phyloP scores from a whole-genome alignment of 140 eudicot genomes.

The Flaveria floridana region DNA sequence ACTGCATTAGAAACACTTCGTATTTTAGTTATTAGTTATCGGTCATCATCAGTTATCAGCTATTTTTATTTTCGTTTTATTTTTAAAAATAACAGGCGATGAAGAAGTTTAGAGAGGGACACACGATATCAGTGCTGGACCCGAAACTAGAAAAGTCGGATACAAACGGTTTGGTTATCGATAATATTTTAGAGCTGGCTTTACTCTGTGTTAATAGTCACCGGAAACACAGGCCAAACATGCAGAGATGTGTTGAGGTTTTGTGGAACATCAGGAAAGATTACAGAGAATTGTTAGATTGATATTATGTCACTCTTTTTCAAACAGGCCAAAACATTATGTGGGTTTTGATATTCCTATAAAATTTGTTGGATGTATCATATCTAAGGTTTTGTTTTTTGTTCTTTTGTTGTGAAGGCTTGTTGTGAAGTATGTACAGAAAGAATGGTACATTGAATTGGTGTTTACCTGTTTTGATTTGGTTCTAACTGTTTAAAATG shows the following conservation, averaged over 20 bases:
- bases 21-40: background rate
- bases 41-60: background rate
- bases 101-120: conserved; percentile 11
- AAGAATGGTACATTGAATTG: conserved; percentile 6
- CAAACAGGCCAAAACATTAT: background rate
- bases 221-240: conserved; percentile 24
- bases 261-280: conserved; percentile 91
- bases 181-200: conserved; percentile 7
- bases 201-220: background rate
- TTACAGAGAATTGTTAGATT: conserved; percentile 47
- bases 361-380: background rate
- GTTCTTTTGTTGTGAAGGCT: conserved; percentile 12
- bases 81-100: conserved; percentile 12
- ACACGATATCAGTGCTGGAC: background rate
- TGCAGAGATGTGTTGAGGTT: conserved; percentile 82
- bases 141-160: conserved; percentile 13
- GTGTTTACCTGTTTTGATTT: background rate
- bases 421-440: conserved; percentile 28
- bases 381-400: background rate
- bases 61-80: background rate
- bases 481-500: no score
- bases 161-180: background rate
- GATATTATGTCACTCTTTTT: conserved; percentile 33
- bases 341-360: background rate
- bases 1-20: background rate